phyloP scores from a whole-genome alignment of 2,329 filamentous ascomycete genomes.

The Geoglossum cookeanum region DNA sequence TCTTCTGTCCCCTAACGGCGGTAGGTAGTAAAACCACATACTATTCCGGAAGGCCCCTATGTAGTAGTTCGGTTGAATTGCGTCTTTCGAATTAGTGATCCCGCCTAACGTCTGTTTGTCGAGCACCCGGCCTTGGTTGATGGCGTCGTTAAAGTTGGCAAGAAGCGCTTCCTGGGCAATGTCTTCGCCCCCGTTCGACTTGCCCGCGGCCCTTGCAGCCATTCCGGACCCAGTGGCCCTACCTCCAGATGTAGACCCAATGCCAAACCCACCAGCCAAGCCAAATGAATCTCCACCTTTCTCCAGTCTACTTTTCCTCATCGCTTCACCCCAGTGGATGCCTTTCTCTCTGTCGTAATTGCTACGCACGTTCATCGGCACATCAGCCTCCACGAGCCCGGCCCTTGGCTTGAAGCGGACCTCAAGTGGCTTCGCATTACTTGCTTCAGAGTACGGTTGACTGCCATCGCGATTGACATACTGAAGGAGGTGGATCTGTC shows the following conservation, averaged over 20 bases:
- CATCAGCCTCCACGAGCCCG: slow-evolving; percentile 78
- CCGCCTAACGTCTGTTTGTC: slow-evolving; percentile 72
- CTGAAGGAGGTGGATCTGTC: slow-evolving; percentile 65
- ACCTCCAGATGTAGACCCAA: slow-evolving; percentile 25
- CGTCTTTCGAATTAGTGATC: slow-evolving; percentile 48
- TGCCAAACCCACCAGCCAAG: slow-evolving; percentile 53
- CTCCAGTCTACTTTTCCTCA: slow-evolving; percentile 34
- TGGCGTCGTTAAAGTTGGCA: slow-evolving; percentile 45
- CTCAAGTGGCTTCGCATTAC: slow-evolving; percentile 41
- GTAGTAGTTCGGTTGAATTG: slow-evolving; percentile 63
- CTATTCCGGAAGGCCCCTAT: slow-evolving; percentile 75
- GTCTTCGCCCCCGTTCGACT: slow-evolving; percentile 16
- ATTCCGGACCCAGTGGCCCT: slow-evolving; percentile 19
- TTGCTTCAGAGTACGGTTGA: slow-evolving; percentile 39
- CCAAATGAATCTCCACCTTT: slow-evolving; percentile 50
- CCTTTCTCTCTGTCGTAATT: slow-evolving; percentile 78
- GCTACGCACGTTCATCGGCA: slow-evolving; percentile 53
- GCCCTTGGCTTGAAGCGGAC: slow-evolving; percentile 66
- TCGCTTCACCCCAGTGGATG: slow-evolving; percentile 59
- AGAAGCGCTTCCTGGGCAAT: slow-evolving; percentile 23
- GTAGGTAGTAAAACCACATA: slow-evolving; percentile 19
- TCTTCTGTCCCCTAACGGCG: slow-evolving; percentile 1
- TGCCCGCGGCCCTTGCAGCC: slow-evolving; percentile 10
- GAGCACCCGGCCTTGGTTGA: slow-evolving; percentile 52
- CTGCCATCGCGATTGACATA: slow-evolving; percentile 59